These are phyloP conservation scores for Penstemon barbatus DNA, from an alignment of 257 asterid genomes.

Conservation along the genomic window DNA sequence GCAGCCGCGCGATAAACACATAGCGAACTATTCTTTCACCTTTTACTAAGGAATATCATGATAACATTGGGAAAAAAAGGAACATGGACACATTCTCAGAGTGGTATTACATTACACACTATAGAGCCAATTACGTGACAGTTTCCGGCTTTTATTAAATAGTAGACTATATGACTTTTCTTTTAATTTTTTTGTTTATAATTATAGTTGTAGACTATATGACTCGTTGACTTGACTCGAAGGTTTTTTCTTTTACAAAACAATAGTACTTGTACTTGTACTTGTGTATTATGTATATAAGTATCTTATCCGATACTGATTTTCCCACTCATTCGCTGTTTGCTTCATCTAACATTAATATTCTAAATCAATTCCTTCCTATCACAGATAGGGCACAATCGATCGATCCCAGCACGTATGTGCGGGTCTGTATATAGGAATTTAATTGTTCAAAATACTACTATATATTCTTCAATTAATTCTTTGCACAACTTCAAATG, in stretches of 20 bases:
- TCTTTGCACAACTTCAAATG: constrained; percentile 24
- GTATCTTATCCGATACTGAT: background rate
- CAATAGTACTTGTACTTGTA: too few relatives aligned
- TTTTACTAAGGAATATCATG: too few relatives aligned
- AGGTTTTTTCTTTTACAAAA: background rate
- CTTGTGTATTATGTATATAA: constrained; percentile 11
- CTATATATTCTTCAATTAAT: too few relatives aligned
- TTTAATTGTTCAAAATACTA: too few relatives aligned
- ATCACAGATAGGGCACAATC: background rate
- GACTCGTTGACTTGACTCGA: constrained; percentile 19
- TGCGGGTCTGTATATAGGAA: background rate
- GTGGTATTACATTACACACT: background rate
- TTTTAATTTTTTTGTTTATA: too few relatives aligned
- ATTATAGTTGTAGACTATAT: background rate
- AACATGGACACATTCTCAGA: background rate
- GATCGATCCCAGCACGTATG: background rate
- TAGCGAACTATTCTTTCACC: too few relatives aligned
- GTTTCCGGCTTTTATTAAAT: constrained; percentile 22
- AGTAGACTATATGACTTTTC: constrained; percentile 1
- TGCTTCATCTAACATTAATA: background rate
- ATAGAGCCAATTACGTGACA: constrained; percentile 12
- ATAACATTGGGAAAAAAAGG: too few relatives aligned
- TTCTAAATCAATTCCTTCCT: background rate
- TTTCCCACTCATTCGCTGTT: constrained; percentile 21
- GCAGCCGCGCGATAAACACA: too few relatives aligned